phyloP scores from a whole-genome alignment of 2,329 filamentous ascomycete genomes.

The Phialophora expanda region DNA sequence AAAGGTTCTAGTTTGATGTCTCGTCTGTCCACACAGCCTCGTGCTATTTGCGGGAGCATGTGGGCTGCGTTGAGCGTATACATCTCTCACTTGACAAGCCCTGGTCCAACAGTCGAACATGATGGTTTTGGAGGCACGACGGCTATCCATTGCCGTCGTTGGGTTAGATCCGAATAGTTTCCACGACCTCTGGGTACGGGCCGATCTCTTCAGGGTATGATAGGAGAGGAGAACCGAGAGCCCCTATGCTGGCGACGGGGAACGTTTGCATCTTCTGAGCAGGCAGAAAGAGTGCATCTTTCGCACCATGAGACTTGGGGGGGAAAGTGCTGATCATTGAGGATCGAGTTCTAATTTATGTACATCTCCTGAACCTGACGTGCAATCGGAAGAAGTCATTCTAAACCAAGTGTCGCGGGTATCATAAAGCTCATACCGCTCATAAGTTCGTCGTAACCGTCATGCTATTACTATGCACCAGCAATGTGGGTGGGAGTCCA shows the following conservation, averaged over 20 bases:
- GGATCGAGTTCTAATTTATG: not conserved
- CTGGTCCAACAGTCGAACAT: not conserved
- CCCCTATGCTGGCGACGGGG: not conserved
- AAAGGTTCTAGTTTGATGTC: conserved; percentile 53
- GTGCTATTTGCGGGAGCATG: not conserved
- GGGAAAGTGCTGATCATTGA: not conserved
- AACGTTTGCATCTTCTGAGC: not conserved
- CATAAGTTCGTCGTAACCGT: conserved; percentile 79
- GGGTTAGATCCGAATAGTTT: not conserved
- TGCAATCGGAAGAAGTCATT: not conserved
- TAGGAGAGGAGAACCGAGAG: not conserved
- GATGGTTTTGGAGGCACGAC: not conserved
- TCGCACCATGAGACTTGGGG: not conserved
- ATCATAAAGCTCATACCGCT: conserved; percentile 22
- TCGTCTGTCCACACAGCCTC: not conserved
- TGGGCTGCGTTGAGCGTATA: not conserved
- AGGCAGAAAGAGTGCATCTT: not conserved
- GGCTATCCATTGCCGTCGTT: not conserved
- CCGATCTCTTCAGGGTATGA: not conserved
- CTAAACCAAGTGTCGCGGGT: conserved; percentile 5
- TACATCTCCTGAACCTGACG: not conserved
- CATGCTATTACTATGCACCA: conserved; percentile 88
- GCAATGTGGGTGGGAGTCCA: conserved; percentile 73
- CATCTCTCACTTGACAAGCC: not conserved
- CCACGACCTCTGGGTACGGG: not conserved